phyloP scores from a whole-genome alignment of 2,329 filamentous ascomycete species.

The Neobulgaria alba region DNA sequence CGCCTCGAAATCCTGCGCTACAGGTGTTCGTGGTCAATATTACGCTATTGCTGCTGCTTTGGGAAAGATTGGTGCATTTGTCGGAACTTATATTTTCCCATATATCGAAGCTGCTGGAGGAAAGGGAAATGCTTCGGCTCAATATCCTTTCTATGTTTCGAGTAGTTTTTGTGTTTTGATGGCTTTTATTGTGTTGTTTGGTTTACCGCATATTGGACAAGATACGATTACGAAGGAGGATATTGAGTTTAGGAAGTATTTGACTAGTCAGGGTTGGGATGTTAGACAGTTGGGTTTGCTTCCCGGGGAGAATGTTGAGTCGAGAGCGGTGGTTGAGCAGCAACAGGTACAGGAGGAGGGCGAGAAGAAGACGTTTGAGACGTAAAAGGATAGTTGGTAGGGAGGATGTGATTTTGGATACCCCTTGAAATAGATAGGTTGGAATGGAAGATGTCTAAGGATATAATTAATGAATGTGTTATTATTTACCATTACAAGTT shows the following conservation, averaged over 20 bases:
- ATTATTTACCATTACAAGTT: too few relatives aligned
- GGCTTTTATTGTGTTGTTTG: constrained; percentile 56
- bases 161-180: constrained; percentile 69
- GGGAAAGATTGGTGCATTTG: constrained; percentile 75
- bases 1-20: constrained; percentile 81
- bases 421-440: too few relatives aligned
- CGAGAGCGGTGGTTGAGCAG: constrained; percentile 4
- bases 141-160: constrained; percentile 87
- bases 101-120: constrained; percentile 55
- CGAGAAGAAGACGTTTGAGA: not conserved
- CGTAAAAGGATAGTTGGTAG: too few relatives aligned
- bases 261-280: constrained; percentile 70
- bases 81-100: constrained; percentile 76
- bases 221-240: constrained; percentile 81
- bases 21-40: constrained; percentile 74
- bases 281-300: constrained; percentile 44
- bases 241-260: constrained; percentile 61
- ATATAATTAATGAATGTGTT: too few relatives aligned
- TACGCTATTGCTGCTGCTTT: constrained; percentile 64
- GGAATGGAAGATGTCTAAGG: too few relatives aligned
- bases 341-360: not conserved
- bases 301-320: constrained; percentile 15
- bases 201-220: constrained; percentile 70
- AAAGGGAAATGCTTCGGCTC: constrained; percentile 50
- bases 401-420: too few relatives aligned